Evolutionary conservation across 441 rosid genomes (phyloP), one percentile per base, ranked within the genome.

Genomic region (Biscutella laevigata): DNA sequence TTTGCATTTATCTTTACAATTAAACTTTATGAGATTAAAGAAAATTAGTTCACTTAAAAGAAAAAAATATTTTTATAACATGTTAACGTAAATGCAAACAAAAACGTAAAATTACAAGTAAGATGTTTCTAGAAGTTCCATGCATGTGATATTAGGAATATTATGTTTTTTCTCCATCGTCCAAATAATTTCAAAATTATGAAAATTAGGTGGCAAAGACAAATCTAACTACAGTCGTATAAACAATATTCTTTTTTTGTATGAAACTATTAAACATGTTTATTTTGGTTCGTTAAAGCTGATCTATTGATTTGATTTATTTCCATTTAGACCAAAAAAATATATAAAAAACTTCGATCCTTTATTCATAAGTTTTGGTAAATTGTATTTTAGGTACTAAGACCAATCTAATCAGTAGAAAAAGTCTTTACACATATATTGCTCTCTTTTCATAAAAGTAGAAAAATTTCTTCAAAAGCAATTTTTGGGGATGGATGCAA

Each of bases 401-500:
- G 53, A 47, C 47, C 62, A 55, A 48, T 56, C 56, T 46, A 17
- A 55, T 55, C 57, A 29, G 26, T 17, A 32, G 25, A 54, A 62
- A 56, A 55, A n/a, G 43, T 16, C 56, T 29, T 11, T 7, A 41
- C 19, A 55, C 4, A n/a, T n/a, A n/a, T n/a, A 17, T 30, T 45
- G 33, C 38, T 32, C 22, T 2, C 46, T 38, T 39, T 36, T 38
- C 38, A 29, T 32, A 16, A 47, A 17, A 53, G 30, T 14, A 3
- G 25, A 5, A 21, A 62, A 21, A 9, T 33, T 57, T 21, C 22
- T 34, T 27, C 2, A n/a, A 57, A 57, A 57, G 47, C 17, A 64
- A 37, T 5, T 58, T 57, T 24, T 66, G 59, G 65, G 65, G 61
- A 66, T 66, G 60, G 61, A 59, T 38, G 61, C 38, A 66, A 41